phyloP scores from a whole-genome alignment of 2,329 filamentous ascomycete species.

The Claviceps spartinae region DNA sequence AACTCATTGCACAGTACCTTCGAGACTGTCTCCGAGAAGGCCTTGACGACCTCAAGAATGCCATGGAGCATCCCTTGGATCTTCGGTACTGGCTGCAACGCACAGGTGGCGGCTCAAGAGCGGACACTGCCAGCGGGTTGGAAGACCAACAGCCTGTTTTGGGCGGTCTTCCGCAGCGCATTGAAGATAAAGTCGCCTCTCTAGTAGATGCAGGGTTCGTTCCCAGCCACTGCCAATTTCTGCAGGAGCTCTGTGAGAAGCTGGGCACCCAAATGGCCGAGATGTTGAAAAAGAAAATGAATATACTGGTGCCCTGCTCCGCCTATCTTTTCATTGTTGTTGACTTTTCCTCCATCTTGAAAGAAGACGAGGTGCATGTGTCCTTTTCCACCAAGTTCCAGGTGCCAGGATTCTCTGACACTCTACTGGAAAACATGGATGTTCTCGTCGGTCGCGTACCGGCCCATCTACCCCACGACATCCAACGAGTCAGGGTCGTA shows the following conservation, averaged over 20 bases:
- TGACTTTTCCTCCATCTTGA: conserved; percentile 47
- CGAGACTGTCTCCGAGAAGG: conserved; percentile 34
- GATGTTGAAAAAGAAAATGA: conserved; percentile 39
- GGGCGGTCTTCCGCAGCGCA: conserved; percentile 34
- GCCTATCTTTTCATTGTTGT: conserved; percentile 53
- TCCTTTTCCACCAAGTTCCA: conserved; percentile 55
- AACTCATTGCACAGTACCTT: conserved; percentile 35
- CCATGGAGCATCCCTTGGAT: conserved; percentile 33
- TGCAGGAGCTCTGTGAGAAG: conserved; percentile 33
- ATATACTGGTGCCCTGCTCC: conserved; percentile 46
- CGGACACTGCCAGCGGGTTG: conserved; percentile 25
- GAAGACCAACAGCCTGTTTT: conserved; percentile 27
- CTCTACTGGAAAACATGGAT: conserved; percentile 41
- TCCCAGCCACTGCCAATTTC: conserved; percentile 29
- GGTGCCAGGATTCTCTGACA: conserved; percentile 37
- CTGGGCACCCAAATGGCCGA: conserved; percentile 41
- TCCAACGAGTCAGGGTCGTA: conserved; percentile 52
- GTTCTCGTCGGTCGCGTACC: conserved; percentile 57
- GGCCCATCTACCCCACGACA: conserved; percentile 55
- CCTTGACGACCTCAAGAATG: conserved; percentile 35
- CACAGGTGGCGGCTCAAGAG: conserved; percentile 17
- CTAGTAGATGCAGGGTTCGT: conserved; percentile 50
- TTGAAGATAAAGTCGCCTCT: conserved; percentile 37
- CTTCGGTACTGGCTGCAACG: conserved; percentile 42
- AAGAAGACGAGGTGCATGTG: conserved; percentile 54